Evolutionary conservation across 306 rosid genomes (phyloP), one percentile per base, ranked within the genome.

Genomic region (Cicer cuneatum): DNA sequence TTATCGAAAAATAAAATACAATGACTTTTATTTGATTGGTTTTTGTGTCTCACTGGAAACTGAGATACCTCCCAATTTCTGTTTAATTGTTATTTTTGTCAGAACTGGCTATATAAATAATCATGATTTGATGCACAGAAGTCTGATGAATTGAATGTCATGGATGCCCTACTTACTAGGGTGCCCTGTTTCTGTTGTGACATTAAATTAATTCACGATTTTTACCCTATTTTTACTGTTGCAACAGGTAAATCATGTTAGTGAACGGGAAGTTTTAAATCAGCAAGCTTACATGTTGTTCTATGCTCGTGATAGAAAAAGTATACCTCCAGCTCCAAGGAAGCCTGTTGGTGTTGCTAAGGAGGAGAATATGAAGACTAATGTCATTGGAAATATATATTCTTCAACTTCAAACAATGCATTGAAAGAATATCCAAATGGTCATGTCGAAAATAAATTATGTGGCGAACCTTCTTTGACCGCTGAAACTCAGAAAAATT

Each of bases 201-300:
- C 16, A 10, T 40, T 9, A 53, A 18, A 60, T 10, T n/a, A 3
- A 7, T 9, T 33, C 6, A 18, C 18, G 19, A 19, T 51, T 39
- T 52, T 49, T 4, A 72, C 51, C 19, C 51, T 43, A 62, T 29
- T 48, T 83, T 54, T 62, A 40, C 8, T 24, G 41, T 15, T 81
- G 73, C 54, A 33, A 80, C 93, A 94, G 99, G 99, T 94, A 58
- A 60, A 75, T 53, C 87, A 75, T 75, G 95, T 89, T 49, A 83
- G 94, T 65, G 99, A 94, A 74, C 83, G 82, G 59, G 87, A 73
- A 71, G 99, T 94, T 77, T 82, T 90, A 39, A 87, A 87, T 63
- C 99, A 94, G 82, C 91, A 89, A 85, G 99, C 99, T 47, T 94
- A 94, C 87, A 94, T 94, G 99, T 76, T 94, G 79, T 94, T 94